Conservation (phyloP, 441 rosid species). For the Biscutella laevigata region DNA sequence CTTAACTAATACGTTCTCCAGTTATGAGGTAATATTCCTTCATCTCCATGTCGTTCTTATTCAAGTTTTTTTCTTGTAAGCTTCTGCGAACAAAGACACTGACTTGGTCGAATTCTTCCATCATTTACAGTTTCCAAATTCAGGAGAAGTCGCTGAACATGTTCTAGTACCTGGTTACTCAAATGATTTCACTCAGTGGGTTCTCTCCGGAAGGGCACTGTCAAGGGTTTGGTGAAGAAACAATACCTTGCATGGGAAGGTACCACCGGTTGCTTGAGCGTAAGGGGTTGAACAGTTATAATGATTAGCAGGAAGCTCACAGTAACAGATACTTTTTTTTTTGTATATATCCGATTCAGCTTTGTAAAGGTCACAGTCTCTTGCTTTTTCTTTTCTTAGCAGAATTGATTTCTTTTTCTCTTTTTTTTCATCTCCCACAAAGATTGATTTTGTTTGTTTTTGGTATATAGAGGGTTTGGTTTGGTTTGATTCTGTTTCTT, state of each 20-base stretch:
- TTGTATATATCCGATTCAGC: slow-evolving; percentile 16
- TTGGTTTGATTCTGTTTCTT: no score
- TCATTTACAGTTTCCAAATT: not conserved
- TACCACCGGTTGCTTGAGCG: slow-evolving; percentile 10
- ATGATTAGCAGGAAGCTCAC: not conserved
- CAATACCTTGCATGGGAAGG: slow-evolving; percentile 3
- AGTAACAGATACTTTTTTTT: slow-evolving; percentile 2
- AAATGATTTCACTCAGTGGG: slow-evolving; percentile 20
- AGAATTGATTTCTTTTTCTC: not conserved
- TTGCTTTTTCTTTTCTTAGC: not conserved
- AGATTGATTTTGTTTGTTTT: not conserved
- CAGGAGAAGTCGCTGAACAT: not conserved
- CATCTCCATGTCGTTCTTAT: not conserved
- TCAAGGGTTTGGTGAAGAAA: not conserved
- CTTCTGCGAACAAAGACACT: slow-evolving; percentile 10
- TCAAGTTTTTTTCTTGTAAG: not conserved
- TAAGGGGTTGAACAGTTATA: not conserved
- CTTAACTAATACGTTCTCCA: slow-evolving; percentile 2
- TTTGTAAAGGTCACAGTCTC: not conserved
- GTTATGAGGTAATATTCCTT: slow-evolving; percentile 9
- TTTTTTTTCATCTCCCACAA: not conserved
- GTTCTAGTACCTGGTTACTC: slow-evolving; percentile 17
- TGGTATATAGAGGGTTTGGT: slow-evolving; percentile 13
- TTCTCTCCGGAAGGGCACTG: slow-evolving; percentile 9
- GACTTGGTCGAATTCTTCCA: not conserved